Evolutionary conservation across 257 asterid genomes (phyloP).

Genomic region (Verbascum thapsus): DNA sequence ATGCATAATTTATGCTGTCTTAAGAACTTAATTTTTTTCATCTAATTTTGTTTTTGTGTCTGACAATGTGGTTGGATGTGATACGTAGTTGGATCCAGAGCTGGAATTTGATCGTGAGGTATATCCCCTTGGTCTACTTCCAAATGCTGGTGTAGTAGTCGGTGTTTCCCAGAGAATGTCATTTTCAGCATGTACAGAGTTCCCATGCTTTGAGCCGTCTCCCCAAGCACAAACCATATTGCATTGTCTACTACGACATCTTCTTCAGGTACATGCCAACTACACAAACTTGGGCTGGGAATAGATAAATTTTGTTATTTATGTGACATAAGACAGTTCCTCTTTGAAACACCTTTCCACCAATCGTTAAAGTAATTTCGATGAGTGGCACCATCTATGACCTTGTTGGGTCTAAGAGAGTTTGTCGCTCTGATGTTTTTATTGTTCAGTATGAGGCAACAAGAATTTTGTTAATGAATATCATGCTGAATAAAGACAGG

Average conservation of each 20-base stretch:
- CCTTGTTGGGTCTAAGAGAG: constrained; percentile 4
- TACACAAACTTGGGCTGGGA: constrained; percentile 13
- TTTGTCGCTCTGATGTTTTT: constrained; percentile 11
- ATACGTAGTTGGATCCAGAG: constrained; percentile 91
- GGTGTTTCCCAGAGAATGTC: constrained; percentile 99
- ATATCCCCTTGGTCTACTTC: constrained; percentile 98
- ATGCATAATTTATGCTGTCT: constrained; percentile 9
- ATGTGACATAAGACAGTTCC: not conserved
- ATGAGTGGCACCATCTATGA: constrained; percentile 7
- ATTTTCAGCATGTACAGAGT: constrained; percentile 95
- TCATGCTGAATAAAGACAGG: constrained; percentile 10
- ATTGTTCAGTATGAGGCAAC: constrained; percentile 8
- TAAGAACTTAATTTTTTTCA: constrained; percentile 16
- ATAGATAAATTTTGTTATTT: not conserved
- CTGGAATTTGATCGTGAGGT: constrained; percentile 99
- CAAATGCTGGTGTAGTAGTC: constrained; percentile 96
- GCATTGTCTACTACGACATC: constrained; percentile 97
- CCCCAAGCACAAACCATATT: constrained; percentile 99
- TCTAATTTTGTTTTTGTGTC: constrained; percentile 31
- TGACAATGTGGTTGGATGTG: constrained; percentile 38
- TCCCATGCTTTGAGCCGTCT: constrained; percentile 98
- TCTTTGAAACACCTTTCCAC: constrained; percentile 23
- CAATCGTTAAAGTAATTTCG: not conserved
- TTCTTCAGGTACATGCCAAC: constrained; percentile 77
- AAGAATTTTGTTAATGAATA: constrained; percentile 9